Evolutionary conservation across 257 asterid genomes (phyloP).

Genomic region (Solanum pinnatisectum): DNA sequence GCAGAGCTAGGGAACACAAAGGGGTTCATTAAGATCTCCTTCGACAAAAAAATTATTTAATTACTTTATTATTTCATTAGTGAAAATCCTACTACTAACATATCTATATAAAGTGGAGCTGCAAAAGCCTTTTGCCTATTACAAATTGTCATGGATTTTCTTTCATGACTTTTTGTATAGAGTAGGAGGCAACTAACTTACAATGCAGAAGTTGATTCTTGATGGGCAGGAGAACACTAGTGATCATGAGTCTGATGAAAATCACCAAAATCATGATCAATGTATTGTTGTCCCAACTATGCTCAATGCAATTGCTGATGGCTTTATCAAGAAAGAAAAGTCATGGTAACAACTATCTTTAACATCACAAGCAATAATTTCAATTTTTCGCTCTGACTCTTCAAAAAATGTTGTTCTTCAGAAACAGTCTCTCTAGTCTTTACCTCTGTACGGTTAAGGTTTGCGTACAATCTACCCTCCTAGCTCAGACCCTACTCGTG

Average conservation of each 20-base stretch:
- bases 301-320: conserved; percentile 20
- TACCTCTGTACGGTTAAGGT: neutral
- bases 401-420: neutral
- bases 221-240: conserved; percentile 15
- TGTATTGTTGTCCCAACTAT: conserved; percentile 26
- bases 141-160: neutral
- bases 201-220: conserved; percentile 21
- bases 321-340: conserved; percentile 56
- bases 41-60: neutral
- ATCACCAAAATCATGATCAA: conserved; percentile 9
- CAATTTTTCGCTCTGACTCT: neutral
- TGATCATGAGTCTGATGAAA: conserved; percentile 17
- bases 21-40: neutral
- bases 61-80: neutral
- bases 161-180: neutral
- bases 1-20: neutral
- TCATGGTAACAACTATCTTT: conserved; percentile 49
- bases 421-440: neutral
- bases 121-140: neutral
- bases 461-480: neutral
- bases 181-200: neutral
- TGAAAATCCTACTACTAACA: neutral
- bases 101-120: neutral
- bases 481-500: neutral
- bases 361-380: neutral